A percentile compares a stretch with the other conserved stretches of the same genome.
These are phyloP conservation scores for Anastatica hierochuntica DNA, from an alignment of 345 rosid species.

Conservation along the genomic window DNA sequence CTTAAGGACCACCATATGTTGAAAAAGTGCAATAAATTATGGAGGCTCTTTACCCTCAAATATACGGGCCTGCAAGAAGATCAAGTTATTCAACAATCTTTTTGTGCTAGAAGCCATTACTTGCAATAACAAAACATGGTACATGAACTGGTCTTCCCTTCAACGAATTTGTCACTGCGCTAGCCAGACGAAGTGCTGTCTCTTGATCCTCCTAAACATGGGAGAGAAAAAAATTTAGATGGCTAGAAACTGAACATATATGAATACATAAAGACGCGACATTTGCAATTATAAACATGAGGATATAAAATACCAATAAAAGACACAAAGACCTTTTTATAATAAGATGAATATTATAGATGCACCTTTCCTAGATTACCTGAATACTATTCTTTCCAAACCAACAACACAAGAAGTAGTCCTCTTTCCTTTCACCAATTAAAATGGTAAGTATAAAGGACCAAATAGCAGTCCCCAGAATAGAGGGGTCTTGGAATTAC, in stretches of 20 bases:
- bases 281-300: background rate
- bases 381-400: conserved; percentile 79
- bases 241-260: background rate
- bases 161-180: conserved; percentile 63
- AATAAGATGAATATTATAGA: background rate
- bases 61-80: conserved; percentile 60
- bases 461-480: conserved; percentile 90
- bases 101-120: background rate
- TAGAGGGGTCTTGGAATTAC: conserved; percentile 63
- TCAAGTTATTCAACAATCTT: conserved; percentile 10
- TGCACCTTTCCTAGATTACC: conserved; percentile 39
- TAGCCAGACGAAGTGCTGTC: conserved; percentile 64
- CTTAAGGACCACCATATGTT: conserved; percentile 88
- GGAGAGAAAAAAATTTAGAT: background rate
- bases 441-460: conserved; percentile 78
- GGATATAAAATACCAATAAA: background rate
- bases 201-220: conserved; percentile 78
- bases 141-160: conserved; percentile 97
- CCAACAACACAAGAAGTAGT: conserved; percentile 88
- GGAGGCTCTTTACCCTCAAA: conserved; percentile 95
- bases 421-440: conserved; percentile 99
- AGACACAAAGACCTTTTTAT: background rate
- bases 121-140: conserved; percentile 15
- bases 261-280: background rate
- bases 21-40: conserved; percentile 83